Percentiles rank a stretch among this genome's conserved stretches.
These are phyloP conservation scores for Cladosporium sp. DNA, from an alignment of 2,329 filamentous ascomycete genomes.

Conservation along the genomic window DNA sequence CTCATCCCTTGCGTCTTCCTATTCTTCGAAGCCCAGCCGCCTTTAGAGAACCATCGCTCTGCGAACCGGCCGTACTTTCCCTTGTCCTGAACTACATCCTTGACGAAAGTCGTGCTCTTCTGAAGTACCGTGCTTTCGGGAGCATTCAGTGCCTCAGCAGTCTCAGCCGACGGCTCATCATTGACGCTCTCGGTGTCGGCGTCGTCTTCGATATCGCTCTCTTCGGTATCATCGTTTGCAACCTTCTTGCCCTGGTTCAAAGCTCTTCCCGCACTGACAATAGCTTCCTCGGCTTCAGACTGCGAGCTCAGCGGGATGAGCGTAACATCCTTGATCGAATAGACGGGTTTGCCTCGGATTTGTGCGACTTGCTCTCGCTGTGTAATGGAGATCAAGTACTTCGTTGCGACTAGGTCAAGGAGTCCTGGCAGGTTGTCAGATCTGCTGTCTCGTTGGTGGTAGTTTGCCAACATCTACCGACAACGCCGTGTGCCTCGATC, in stretches of 20 bases:
- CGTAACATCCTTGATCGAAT: constrained; percentile 80
- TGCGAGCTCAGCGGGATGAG: constrained; percentile 81
- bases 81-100: constrained; percentile 78
- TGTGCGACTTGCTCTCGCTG: constrained; percentile 83
- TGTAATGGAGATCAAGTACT: constrained; percentile 82
- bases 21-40: constrained; percentile 70
- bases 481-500: constrained; percentile 46
- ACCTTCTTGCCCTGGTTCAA: constrained; percentile 20
- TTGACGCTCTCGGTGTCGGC: constrained; percentile 10
- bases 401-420: constrained; percentile 71
- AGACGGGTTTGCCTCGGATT: constrained; percentile 74
- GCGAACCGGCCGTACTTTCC: constrained; percentile 87
- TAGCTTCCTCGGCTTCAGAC: constrained; percentile 64
- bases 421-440: constrained; percentile 53
- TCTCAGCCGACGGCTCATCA: constrained; percentile 16
- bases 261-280: constrained; percentile 54
- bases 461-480: constrained; percentile 43
- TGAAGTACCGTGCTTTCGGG: constrained; percentile 29
- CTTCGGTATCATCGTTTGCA: constrained; percentile 27
- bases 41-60: constrained; percentile 82
- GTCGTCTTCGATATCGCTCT: constrained; percentile 24
- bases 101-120: constrained; percentile 62
- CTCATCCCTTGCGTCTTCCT: constrained; percentile 65
- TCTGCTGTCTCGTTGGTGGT: neutral
- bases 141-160: constrained; percentile 27